A percentile compares a stretch with the other conserved stretches of the same genome.
phyloP scores from a whole-genome alignment of 192 early-diverging fungal species.

The Chytriomyces sp. region DNA sequence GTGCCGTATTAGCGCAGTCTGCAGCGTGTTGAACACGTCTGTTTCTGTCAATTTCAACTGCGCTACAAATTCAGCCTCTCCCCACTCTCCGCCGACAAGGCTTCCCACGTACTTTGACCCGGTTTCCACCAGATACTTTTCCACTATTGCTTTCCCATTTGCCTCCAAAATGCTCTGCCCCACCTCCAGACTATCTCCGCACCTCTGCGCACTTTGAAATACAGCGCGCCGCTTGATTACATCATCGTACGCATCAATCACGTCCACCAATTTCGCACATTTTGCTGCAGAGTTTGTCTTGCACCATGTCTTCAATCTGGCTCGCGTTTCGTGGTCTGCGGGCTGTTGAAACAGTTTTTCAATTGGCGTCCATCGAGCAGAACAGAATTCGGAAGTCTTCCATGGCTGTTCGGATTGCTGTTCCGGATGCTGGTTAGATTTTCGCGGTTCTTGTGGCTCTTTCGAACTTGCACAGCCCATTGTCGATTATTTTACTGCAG shows the following conservation, averaged over 20 bases:
- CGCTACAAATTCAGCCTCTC: background rate
- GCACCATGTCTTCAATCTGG: slow-evolving; percentile 33
- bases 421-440: too few relatives aligned
- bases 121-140: slow-evolving; percentile 15
- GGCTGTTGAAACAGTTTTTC: slow-evolving; percentile 27
- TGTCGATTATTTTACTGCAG: too few relatives aligned
- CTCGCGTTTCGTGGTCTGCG: slow-evolving; percentile 15
- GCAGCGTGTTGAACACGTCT: slow-evolving; percentile 8
- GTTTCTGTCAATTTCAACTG: slow-evolving; percentile 15
- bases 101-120: slow-evolving; percentile 3
- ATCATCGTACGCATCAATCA: slow-evolving; percentile 26
- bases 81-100: slow-evolving; percentile 15
- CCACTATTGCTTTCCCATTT: slow-evolving; percentile 23
- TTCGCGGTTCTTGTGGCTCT: too few relatives aligned
- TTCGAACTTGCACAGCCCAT: too few relatives aligned
- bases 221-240: slow-evolving; percentile 25
- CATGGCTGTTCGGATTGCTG: background rate
- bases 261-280: slow-evolving; percentile 14
- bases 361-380: slow-evolving; percentile 6
- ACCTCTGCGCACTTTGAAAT: slow-evolving; percentile 32
- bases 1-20: background rate
- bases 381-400: slow-evolving; percentile 16
- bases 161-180: slow-evolving; percentile 33
- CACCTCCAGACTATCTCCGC: slow-evolving; percentile 32
- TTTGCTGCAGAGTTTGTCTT: slow-evolving; percentile 25